Evolutionary conservation across 129 eudicot species (phyloP).

Genomic region (carrot (Daucus carota)): DNA sequence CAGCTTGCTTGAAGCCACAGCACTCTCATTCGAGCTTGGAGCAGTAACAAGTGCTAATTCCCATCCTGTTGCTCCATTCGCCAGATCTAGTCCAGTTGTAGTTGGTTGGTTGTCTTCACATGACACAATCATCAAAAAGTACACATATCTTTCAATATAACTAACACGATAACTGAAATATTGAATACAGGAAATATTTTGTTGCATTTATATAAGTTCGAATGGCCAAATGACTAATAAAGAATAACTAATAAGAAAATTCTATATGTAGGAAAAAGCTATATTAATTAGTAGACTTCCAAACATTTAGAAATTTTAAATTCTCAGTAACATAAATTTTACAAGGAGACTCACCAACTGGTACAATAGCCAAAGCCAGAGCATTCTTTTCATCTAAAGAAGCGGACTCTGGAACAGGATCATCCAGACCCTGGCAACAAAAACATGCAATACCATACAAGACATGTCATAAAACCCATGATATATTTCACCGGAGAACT

Average conservation of each 20-base stretch:
- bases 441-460: slow-evolving; percentile 8
- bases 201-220: neutral
- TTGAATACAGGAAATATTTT: neutral
- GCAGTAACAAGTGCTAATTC: slow-evolving; percentile 83
- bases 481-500: neutral
- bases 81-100: slow-evolving; percentile 33
- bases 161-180: neutral
- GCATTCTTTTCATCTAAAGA: slow-evolving; percentile 83
- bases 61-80: slow-evolving; percentile 76
- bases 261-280: too few relatives aligned
- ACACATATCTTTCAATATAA: neutral
- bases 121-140: neutral
- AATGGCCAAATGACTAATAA: neutral
- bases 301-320: neutral
- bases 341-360: slow-evolving; percentile 50
- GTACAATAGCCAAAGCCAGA: slow-evolving; percentile 88
- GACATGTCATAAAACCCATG: neutral
- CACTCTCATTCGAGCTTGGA: slow-evolving; percentile 66
- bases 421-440: slow-evolving; percentile 53
- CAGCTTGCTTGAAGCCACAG: slow-evolving; percentile 55
- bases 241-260: neutral
- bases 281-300: neutral
- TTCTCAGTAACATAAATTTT: neutral
- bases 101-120: slow-evolving; percentile 40
- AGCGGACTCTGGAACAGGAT: slow-evolving; percentile 61